These are phyloP conservation scores for Parachaetomium inaequale DNA, from an alignment of 495 filamentous ascomycete genomes.

Conservation along the genomic window DNA sequence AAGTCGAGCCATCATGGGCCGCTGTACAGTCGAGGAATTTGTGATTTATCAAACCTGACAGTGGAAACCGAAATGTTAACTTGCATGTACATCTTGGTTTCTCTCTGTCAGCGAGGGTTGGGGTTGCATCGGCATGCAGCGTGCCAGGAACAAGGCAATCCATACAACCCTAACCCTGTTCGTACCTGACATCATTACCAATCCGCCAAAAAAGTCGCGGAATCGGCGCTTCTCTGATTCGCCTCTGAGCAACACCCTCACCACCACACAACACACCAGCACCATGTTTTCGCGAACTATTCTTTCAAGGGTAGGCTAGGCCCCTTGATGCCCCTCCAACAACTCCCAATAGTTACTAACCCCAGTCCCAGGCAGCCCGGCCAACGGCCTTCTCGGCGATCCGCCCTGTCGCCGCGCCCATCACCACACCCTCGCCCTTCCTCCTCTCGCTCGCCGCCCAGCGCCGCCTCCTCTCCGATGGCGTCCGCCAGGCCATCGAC, in stretches of 20 bases:
- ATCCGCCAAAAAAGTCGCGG: conserved; percentile 1
- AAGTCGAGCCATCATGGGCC: not conserved
- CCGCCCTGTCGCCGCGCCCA: conserved; percentile 3
- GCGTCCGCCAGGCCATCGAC: conserved; percentile 76
- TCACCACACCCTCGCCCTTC: conserved; percentile 28
- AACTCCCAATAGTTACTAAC: not conserved
- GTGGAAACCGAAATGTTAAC: too few species aligned
- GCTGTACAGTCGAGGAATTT: not conserved
- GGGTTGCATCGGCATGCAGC: not conserved
- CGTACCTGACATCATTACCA: not conserved
- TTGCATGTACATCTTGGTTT: too few species aligned
- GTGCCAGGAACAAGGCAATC: too few species aligned
- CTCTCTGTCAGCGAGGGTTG: too few species aligned
- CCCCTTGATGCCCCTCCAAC: not conserved
- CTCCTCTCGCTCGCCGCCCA: conserved; percentile 33
- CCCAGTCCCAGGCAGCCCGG: not conserved
- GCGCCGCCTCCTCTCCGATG: conserved; percentile 67
- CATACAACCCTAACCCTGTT: not conserved
- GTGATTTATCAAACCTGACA: too few species aligned
- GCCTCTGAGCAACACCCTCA: not conserved
- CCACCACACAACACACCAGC: not conserved
- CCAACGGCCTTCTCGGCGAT: conserved; percentile 6
- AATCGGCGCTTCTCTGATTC: not conserved
- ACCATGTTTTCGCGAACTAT: conserved; percentile 7
- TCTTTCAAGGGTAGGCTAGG: not conserved